Conservation (phyloP, 2,329 filamentous ascomycete genomes). For the Xylariaceae sp. region DNA sequence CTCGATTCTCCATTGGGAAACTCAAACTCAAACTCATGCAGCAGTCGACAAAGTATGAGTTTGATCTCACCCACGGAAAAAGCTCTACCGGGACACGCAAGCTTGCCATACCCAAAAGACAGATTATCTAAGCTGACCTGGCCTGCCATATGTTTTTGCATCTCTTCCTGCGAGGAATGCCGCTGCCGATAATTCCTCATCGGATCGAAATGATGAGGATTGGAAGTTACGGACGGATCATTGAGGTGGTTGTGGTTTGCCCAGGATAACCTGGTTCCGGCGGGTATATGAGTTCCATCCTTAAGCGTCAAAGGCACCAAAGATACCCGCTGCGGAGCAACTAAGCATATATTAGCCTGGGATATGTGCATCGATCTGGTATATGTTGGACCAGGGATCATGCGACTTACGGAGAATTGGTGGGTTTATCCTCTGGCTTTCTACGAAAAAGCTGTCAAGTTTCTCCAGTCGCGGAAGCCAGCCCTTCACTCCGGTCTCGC, state of each 20-base stretch:
- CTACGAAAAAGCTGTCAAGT: slow-evolving; percentile 10
- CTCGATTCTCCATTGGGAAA: slow-evolving; percentile 1
- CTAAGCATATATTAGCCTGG: slow-evolving; percentile 1
- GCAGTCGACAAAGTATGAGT: slow-evolving; percentile 7
- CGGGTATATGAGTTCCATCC: slow-evolving; percentile 14
- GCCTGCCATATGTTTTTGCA: slow-evolving; percentile 5
- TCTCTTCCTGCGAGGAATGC: slow-evolving; percentile 3
- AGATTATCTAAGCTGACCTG: slow-evolving; percentile 7
- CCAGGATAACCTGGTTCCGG: slow-evolving; percentile 5
- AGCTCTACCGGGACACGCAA: slow-evolving; percentile 9
- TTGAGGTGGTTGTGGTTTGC: slow-evolving; percentile 5
- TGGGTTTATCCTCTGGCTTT: slow-evolving; percentile 9
- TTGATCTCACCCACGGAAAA: slow-evolving; percentile 12
- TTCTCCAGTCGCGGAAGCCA: slow-evolving; percentile 8
- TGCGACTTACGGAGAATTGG: slow-evolving; percentile 9
- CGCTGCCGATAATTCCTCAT: slow-evolving; percentile 12
- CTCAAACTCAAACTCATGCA: slow-evolving; percentile 3
- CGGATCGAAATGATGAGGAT: slow-evolving; percentile 11
- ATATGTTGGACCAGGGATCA: background rate
- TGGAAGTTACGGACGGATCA: slow-evolving; percentile 7
- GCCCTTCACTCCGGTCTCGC: slow-evolving; percentile 1
- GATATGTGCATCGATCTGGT: background rate
- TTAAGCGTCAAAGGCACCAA: slow-evolving; percentile 8
- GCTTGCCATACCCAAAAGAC: slow-evolving; percentile 11
- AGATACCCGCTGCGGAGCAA: slow-evolving; percentile 9